Evolutionary conservation across 176 grass and related monocot genomes (phyloP), one percentile per base, ranked within the genome.

Genomic region (Leersia perrieri): DNA sequence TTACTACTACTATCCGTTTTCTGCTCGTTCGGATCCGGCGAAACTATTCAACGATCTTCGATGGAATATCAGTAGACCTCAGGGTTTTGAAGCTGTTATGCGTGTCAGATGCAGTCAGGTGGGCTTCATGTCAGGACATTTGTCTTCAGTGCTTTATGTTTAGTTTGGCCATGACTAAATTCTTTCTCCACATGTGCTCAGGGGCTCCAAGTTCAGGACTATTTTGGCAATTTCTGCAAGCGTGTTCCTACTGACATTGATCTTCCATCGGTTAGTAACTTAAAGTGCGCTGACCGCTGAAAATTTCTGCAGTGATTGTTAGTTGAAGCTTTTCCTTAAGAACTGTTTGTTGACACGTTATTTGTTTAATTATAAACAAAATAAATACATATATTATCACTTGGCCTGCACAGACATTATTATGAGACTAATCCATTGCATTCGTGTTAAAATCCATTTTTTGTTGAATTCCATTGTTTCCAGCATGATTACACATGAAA

Each of bases 211-310:
- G 87, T 97, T 90, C 94, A 94, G 57, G 91, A 94, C 39, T 94
- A 97, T 74, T 88, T 83, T 66, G 87, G 94, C 63, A 94, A 91
- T 77, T 92, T 97, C 71, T 94, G 84, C 89, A 97, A 94, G 82
- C 89, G 94, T 70, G 92, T 97, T 86, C 91, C 94, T 81, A 92
- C 94, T 75, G 94, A 97, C 82, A 94, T 97, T 84, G 89, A 97
- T 87, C 94, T 97, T 82, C 89, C 89, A 79, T 85, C 73, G 33
- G 88, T 90, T 14, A 87, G 89, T 94, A 53, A 38, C 51, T 61
- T 75, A 57, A 31, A 72, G 7, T 82, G 34, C 42, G n/a, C 14
- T n/a, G 25, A 70, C n/a, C n/a, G n/a, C n/a, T 68, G 23, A 31
- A 42, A 33, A 12, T 73, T 14, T 74, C 31, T 40, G 22, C n/a